Base-by-base conservation (phyloP, 1,284 basidiomycete genomes). In the Apiotrichum gracile region DNA sequence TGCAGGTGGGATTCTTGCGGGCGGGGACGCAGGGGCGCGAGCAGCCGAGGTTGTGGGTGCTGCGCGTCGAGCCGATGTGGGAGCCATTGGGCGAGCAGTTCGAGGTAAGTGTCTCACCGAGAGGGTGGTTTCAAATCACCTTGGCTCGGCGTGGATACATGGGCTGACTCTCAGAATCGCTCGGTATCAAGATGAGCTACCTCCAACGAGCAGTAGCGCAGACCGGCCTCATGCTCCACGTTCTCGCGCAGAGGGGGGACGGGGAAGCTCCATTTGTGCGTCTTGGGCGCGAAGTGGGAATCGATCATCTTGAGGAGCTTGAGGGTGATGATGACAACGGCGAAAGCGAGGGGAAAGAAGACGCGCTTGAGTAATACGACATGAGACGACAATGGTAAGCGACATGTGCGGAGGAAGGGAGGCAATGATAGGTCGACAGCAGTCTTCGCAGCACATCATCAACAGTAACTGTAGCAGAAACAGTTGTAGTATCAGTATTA, bases 131-230 rank as follows among this genome's bases (percentile, higher is more conserved):
- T 27, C 38, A 24, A 40, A n/a, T n/a, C n/a, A n/a, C n/a, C n/a
- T n/a, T n/a, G n/a, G n/a, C n/a, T n/a, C n/a, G n/a, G n/a, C n/a
- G n/a, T n/a, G 31, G 31, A 29, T 10, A 16, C 8, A 7, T 19
- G 22, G 4, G 40, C 47, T 49, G 37, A 49, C 38, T 3, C 4
- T 38, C 43, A 52, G 58, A 52, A 21, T 24, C 25, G 7, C 50
- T 52, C 12, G 58, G 58, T 9, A 31, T 57, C 17, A 52, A 47
- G 49, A 31, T 24, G 22, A 53, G 50, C 3, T 39, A 26, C 7
- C 55, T 60, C 16, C 37, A 48, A 16, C 26, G 43, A 3, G 61
- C 61, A 1, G 37, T 57, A 7, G 47, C 49, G 22, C 61, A 62
- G 54, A 60, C 55, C 16, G 34, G 37, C 16, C 55, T 60, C 14